Evolutionary conservation across 2,329 filamentous ascomycete species (phyloP), one percentile per base, ranked within the genome.

Genomic region (Aspergillus flavus): DNA sequence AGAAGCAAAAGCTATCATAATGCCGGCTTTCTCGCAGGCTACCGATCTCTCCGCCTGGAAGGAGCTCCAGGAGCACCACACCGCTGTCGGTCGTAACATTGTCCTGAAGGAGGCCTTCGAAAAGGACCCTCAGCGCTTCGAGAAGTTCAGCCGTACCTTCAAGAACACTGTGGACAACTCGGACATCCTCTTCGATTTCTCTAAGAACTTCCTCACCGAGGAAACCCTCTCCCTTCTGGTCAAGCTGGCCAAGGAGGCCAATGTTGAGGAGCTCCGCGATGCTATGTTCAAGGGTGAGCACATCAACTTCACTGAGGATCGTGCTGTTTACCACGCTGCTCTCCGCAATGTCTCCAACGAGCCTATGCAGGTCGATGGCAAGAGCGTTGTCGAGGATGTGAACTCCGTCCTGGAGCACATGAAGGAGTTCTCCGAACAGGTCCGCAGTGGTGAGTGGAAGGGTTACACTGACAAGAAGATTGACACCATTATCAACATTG

Each of bases 231-330:
- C 90, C 69, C 86, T 97, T 57, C 87, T 99, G 59, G 85, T 96
- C 73, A 90, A 96, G 84, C 89, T 99, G 32, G 95, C 95, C 67
- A 90, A 94, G 81, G 91, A 98, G 83, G 93, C 94, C 69, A 90
- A 90, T 70, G 81, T 99, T 45, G 94, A 97, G 85, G 87, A 96
- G 84, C 92, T 97, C 78, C 91, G 95, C 68, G 94, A 99, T 87
- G 89, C 90, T 76, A 97, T 99, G 94, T 99, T 99, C 82, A 89
- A 89, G 63, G 95, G 95, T 72, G 92, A 98, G 77, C 94, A 96
- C 87, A 98, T 99, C 86, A 99, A 99, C 87, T 97, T 97, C 83
- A 99, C 95, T 64, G 95, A 99, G 85, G 85, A 94, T 77, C 90
- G 95, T 69, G 95, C 95, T 69, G 95, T 99, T 69, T 96, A 96